Conservation (phyloP, 257 asterid species). For the Ilex asprella region DNA sequence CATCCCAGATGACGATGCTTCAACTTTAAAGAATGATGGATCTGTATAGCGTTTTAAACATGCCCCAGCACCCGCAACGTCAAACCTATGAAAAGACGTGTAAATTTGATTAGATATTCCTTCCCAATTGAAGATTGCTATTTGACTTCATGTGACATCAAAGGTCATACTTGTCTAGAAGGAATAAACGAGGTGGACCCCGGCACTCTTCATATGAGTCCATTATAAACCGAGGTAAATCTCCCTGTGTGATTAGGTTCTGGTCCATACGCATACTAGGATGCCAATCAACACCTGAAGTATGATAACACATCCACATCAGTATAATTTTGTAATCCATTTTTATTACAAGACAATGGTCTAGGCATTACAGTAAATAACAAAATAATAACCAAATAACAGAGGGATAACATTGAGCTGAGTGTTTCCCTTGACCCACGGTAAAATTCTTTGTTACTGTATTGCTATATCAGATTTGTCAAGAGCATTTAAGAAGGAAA, state of each 20-base stretch:
- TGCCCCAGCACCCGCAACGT: slow-evolving; percentile 98
- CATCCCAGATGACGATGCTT: slow-evolving; percentile 30
- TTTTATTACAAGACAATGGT: background rate
- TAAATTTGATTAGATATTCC: background rate
- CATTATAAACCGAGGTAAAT: slow-evolving; percentile 90
- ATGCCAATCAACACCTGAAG: slow-evolving; percentile 89
- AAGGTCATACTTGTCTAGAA: slow-evolving; percentile 79
- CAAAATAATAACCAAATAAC: too few species aligned
- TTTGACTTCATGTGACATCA: background rate
- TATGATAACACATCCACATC: slow-evolving; percentile 2
- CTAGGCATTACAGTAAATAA: too few species aligned
- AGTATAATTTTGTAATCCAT: background rate
- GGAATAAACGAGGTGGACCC: slow-evolving; percentile 94
- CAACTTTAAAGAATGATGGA: slow-evolving; percentile 80
- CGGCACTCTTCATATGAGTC: slow-evolving; percentile 97
- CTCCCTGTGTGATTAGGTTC: slow-evolving; percentile 67
- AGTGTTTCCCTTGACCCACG: background rate
- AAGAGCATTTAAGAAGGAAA: too few species aligned
- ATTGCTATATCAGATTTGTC: too few species aligned
- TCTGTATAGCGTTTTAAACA: slow-evolving; percentile 93
- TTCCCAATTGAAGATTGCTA: background rate
- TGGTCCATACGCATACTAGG: slow-evolving; percentile 52
- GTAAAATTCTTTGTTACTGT: background rate
- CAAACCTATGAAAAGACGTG: slow-evolving; percentile 52
- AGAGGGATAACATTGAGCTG: background rate